A percentile compares a stretch with the other conserved stretches of the same genome.
These are phyloP conservation scores for Monosporozyma unispora DNA, from an alignment of 805 yeast species.

Conservation along the genomic window DNA sequence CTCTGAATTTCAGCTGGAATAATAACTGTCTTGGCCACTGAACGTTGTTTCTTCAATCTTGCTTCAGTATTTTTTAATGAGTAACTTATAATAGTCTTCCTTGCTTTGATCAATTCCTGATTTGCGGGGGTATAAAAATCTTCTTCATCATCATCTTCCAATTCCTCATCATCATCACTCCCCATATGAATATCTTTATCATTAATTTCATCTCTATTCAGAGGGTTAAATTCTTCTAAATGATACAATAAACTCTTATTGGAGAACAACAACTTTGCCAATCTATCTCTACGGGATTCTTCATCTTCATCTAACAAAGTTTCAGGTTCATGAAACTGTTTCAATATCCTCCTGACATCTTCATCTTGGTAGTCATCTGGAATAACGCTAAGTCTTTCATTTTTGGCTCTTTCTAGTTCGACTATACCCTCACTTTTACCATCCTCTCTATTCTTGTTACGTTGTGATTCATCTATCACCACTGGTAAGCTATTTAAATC, in stretches of 20 bases:
- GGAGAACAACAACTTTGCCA: conserved; percentile 38
- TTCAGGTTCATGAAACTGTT: conserved; percentile 47
- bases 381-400: conserved; percentile 27
- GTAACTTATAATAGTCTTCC: conserved; percentile 42
- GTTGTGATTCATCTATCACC: conserved; percentile 15
- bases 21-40: conserved; percentile 27
- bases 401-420: conserved; percentile 7
- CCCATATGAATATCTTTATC: conserved; percentile 3
- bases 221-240: conserved; percentile 4
- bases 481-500: neutral
- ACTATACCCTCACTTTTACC: neutral
- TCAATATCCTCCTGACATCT: conserved; percentile 45
- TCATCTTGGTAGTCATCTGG: conserved; percentile 52
- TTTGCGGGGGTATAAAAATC: conserved; percentile 83
- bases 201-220: neutral
- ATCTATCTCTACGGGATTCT: conserved; percentile 51
- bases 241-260: conserved; percentile 20
- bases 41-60: conserved; percentile 34
- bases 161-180: conserved; percentile 27
- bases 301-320: conserved; percentile 50
- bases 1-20: conserved; percentile 36
- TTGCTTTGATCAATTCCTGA: conserved; percentile 39
- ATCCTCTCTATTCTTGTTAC: neutral
- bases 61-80: conserved; percentile 41
- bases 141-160: conserved; percentile 51